Evolutionary conservation across 371 early-diverging fungal genomes (phyloP).

Genomic region (Rhizopus arrhizus): DNA sequence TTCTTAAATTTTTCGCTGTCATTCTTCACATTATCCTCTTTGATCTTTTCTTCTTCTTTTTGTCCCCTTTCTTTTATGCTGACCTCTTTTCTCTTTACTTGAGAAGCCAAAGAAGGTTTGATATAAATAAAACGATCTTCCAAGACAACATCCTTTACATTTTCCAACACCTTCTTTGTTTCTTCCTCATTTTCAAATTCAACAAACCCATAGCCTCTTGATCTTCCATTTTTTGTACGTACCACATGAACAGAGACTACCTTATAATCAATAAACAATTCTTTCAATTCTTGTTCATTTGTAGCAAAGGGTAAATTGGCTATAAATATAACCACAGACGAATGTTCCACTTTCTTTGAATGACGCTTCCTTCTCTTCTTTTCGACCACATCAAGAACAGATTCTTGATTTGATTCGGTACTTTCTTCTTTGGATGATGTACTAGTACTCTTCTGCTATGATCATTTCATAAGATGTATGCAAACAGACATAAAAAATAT

Average conservation of each 20-base stretch:
- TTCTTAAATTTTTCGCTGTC: no score
- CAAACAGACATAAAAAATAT: no score
- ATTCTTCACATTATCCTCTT: no score
- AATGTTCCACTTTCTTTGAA: conserved; percentile 66
- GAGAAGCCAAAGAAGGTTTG: conserved; percentile 30
- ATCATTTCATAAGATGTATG: no score
- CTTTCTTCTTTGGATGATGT: no score
- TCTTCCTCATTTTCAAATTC: conserved; percentile 78
- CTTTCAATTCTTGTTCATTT: conserved; percentile 70
- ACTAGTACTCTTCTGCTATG: no score
- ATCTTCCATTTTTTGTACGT: conserved; percentile 60
- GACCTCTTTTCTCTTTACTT: no score
- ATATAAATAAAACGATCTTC: conserved; percentile 75
- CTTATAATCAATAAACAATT: conserved; percentile 77
- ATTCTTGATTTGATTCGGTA: no score
- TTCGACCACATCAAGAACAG: no score
- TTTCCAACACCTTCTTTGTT: conserved; percentile 75
- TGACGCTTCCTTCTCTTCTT: conserved; percentile 25
- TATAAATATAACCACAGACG: conserved; percentile 64
- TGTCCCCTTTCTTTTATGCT: no score
- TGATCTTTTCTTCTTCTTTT: no score
- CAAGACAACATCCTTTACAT: conserved; percentile 59
- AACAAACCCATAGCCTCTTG: conserved; percentile 94
- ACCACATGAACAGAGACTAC: conserved; percentile 78
- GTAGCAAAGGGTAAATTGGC: conserved; percentile 91